phyloP scores from a whole-genome alignment of 139 green algal genomes.

The Closterium sp. region DNA sequence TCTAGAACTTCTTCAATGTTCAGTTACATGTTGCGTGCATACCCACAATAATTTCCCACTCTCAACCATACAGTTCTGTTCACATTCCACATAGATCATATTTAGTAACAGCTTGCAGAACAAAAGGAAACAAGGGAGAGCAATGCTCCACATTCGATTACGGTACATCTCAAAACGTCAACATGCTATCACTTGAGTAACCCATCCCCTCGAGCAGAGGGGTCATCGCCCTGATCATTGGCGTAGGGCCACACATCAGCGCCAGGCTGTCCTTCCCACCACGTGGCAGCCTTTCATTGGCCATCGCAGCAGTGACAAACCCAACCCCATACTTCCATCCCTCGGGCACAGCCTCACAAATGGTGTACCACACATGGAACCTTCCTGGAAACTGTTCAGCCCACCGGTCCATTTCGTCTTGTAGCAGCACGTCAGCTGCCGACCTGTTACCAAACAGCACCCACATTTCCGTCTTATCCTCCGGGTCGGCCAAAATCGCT shows the following conservation, averaged over 20 bases:
- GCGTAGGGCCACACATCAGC: slow-evolving; percentile 86
- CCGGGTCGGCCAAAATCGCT: slow-evolving; percentile 73
- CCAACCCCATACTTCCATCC: slow-evolving; percentile 74
- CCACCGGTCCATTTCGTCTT: slow-evolving; percentile 79
- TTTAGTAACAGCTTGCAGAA: not conserved
- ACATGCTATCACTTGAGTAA: slow-evolving; percentile 62
- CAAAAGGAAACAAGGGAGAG: not conserved
- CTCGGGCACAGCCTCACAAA: slow-evolving; percentile 53
- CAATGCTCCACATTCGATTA: not conserved
- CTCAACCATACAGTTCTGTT: too few species aligned
- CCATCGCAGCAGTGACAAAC: slow-evolving; percentile 79
- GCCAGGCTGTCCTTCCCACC: slow-evolving; percentile 59
- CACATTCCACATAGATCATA: too few species aligned
- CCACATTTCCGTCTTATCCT: slow-evolving; percentile 77
- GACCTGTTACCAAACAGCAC: slow-evolving; percentile 91
- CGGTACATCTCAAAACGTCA: slow-evolving; percentile 66
- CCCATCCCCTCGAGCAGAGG: slow-evolving; percentile 78
- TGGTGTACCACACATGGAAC: slow-evolving; percentile 49
- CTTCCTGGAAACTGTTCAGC: not conserved
- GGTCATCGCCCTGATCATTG: slow-evolving; percentile 88
- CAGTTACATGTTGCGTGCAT: too few species aligned
- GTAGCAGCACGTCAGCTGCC: slow-evolving; percentile 90
- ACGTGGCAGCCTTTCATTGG: slow-evolving; percentile 67
- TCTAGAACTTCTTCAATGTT: too few species aligned
- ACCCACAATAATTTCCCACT: too few species aligned